Evolutionary conservation across 345 rosid species (phyloP).

Genomic region (Aurinia saxatilis): DNA sequence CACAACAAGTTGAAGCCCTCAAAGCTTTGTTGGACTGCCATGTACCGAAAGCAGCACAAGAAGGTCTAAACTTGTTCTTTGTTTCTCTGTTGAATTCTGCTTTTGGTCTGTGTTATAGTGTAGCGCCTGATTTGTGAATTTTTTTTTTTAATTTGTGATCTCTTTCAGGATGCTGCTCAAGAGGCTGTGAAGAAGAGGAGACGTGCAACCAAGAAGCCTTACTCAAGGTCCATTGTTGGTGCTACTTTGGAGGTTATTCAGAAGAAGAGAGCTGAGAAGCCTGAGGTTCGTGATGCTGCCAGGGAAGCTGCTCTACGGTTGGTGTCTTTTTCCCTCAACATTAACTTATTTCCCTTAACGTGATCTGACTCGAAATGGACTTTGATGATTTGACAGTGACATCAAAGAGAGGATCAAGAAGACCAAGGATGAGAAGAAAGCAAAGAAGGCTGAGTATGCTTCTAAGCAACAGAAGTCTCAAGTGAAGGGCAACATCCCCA

Average conservation of each 20-base stretch:
- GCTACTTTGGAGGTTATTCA: slow-evolving; percentile 67
- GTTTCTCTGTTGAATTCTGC: not conserved
- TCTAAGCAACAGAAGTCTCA: slow-evolving; percentile 53
- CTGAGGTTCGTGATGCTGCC: slow-evolving; percentile 77
- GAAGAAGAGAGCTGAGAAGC: slow-evolving; percentile 69
- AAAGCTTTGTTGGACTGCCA: slow-evolving; percentile 76
- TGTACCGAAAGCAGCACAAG: slow-evolving; percentile 78
- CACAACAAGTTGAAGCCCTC: slow-evolving; percentile 76
- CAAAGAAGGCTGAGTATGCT: slow-evolving; percentile 62
- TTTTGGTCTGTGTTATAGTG: not conserved
- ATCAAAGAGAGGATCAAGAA: slow-evolving; percentile 82
- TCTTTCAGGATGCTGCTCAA: slow-evolving; percentile 50
- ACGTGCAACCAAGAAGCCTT: slow-evolving; percentile 58
- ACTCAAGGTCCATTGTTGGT: slow-evolving; percentile 72
- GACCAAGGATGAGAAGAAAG: slow-evolving; percentile 80
- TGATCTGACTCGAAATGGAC: not conserved
- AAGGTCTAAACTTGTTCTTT: slow-evolving; percentile 31
- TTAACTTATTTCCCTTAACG: not conserved
- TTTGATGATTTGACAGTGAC: slow-evolving; percentile 37
- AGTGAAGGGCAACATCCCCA: slow-evolving; percentile 37
- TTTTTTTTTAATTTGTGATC: not conserved
- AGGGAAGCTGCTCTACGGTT: slow-evolving; percentile 66
- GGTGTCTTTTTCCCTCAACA: not conserved
- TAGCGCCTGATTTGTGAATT: not conserved
- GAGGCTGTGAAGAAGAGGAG: slow-evolving; percentile 69